A percentile compares a stretch with the other conserved stretches of the same genome.
These are phyloP conservation scores for Marvania coccoides DNA, from an alignment of 139 green algal genomes.

Conservation along the genomic window DNA sequence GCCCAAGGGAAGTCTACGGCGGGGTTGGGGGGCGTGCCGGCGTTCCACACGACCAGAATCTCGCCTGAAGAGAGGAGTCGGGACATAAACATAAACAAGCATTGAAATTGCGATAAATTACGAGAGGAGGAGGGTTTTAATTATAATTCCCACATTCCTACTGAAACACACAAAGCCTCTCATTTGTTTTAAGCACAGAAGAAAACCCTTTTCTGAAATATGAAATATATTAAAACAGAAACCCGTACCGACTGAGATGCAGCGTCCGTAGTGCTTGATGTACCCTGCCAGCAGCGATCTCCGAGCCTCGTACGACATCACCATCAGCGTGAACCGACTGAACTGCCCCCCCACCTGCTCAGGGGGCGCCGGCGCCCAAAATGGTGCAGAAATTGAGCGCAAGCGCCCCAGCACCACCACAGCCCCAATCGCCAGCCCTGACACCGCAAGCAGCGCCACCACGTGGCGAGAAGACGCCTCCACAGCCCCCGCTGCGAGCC, in stretches of 20 bases:
- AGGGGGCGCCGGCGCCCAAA: neutral
- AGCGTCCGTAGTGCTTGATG: constrained; percentile 37
- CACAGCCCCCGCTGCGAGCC: too few relatives aligned
- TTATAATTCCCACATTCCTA: neutral
- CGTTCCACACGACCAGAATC: constrained; percentile 5
- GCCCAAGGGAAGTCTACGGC: constrained; percentile 8
- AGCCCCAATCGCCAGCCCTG: neutral
- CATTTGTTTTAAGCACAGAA: constrained; percentile 44
- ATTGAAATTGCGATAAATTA: neutral
- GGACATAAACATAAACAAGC: neutral
- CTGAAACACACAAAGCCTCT: neutral
- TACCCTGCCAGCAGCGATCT: constrained; percentile 31
- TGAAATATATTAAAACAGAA: too few relatives aligned
- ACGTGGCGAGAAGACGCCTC: too few relatives aligned
- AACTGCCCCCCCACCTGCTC: constrained; percentile 23
- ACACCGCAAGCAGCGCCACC: too few relatives aligned
- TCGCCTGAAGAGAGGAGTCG: neutral
- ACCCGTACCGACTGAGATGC: constrained; percentile 34
- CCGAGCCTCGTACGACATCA: constrained; percentile 37
- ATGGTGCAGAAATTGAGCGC: neutral
- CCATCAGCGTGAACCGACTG: constrained; percentile 34
- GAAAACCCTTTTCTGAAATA: too few relatives aligned
- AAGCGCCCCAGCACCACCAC: neutral
- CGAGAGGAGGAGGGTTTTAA: neutral
- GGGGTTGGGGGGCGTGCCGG: neutral